Percentiles rank a stretch among this genome's conserved stretches.
These are phyloP conservation scores for Hemerocallis citrina DNA, from an alignment of 106 monocot species.

Conservation along the genomic window DNA sequence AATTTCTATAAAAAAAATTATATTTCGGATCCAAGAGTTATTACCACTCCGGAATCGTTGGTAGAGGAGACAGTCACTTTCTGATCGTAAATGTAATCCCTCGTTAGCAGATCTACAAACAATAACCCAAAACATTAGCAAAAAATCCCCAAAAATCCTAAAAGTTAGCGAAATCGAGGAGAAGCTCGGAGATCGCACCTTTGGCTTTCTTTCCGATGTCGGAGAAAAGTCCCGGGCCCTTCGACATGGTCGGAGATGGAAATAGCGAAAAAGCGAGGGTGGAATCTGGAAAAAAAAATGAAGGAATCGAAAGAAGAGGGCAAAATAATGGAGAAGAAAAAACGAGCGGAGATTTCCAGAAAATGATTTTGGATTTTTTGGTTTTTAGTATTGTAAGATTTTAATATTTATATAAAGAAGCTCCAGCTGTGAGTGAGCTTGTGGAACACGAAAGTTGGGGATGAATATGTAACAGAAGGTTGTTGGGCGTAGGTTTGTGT, in stretches of 20 bases:
- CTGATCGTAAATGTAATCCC: constrained; percentile 25
- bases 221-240: constrained; percentile 21
- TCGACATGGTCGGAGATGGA: constrained; percentile 10
- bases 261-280: neutral
- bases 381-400: no score
- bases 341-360: no score
- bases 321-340: no score
- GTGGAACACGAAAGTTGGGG: no score
- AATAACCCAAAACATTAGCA: neutral
- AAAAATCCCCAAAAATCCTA: neutral
- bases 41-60: constrained; percentile 23
- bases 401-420: no score
- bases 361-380: no score
- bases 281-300: neutral
- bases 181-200: neutral
- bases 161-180: neutral
- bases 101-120: constrained; percentile 16
- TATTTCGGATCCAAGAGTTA: neutral
- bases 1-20: no score
- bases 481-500: no score
- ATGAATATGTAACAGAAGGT: no score
- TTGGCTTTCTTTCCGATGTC: constrained; percentile 28
- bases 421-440: no score
- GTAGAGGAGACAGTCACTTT: constrained; percentile 14
- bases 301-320: no score